Percentiles rank a stretch among this genome's conserved stretches.
Conservation (phyloP, 1,139 yeast species). For the Blastobotrys illinoisensis region DNA sequence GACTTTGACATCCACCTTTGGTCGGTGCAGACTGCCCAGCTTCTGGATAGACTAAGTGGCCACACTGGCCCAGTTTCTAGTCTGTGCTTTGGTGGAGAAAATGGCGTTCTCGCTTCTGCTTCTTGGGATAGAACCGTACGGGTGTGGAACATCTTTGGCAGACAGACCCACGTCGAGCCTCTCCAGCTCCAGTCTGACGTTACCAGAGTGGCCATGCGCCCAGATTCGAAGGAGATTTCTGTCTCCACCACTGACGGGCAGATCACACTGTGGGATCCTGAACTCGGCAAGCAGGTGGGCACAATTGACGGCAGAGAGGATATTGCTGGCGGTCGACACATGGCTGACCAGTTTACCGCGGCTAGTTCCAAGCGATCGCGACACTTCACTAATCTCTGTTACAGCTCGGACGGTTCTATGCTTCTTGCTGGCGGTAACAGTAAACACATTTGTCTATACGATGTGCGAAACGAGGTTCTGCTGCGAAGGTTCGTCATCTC, state of each 20-base stretch:
- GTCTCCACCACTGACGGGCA: conserved; percentile 89
- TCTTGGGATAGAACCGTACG: conserved; percentile 96
- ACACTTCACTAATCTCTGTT: conserved; percentile 72
- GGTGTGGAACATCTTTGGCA: conserved; percentile 84
- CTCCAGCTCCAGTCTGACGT: conserved; percentile 81
- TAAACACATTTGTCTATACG: conserved; percentile 86
- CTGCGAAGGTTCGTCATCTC: conserved; percentile 79
- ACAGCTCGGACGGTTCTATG: conserved; percentile 84
- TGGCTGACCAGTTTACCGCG: conserved; percentile 75
- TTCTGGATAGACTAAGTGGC: conserved; percentile 77
- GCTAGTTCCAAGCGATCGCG: conserved; percentile 80
- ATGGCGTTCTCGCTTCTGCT: conserved; percentile 75
- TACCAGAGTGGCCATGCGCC: conserved; percentile 77
- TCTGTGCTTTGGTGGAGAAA: conserved; percentile 76
- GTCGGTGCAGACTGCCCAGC: conserved; percentile 95
- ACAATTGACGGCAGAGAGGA: conserved; percentile 83
- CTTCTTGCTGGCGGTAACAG: conserved; percentile 92
- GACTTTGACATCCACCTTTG: conserved; percentile 88
- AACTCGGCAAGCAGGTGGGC: conserved; percentile 73
- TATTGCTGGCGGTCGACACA: conserved; percentile 78
- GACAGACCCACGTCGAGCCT: conserved; percentile 81
- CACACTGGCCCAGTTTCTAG: conserved; percentile 96
- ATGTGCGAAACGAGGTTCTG: conserved; percentile 79
- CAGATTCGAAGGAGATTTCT: conserved; percentile 87
- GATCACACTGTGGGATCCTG: conserved; percentile 76